These are phyloP conservation scores for Penicillium simplicissimum DNA, from an alignment of 495 filamentous ascomycete genomes.

Conservation along the genomic window DNA sequence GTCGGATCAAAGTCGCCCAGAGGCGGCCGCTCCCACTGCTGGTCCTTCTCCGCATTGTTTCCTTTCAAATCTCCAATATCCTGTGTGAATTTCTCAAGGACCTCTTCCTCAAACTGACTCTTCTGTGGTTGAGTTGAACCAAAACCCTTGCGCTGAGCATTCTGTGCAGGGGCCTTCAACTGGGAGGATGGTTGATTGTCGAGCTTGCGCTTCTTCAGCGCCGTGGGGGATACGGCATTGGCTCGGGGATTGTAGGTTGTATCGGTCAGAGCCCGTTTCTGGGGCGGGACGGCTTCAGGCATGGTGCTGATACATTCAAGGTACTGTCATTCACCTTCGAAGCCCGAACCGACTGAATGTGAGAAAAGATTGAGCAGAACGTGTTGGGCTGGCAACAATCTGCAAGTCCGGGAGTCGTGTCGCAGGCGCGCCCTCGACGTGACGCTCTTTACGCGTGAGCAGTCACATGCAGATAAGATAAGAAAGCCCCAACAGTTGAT, in stretches of 20 bases:
- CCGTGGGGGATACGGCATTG: constrained; percentile 46
- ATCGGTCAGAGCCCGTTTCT: constrained; percentile 62
- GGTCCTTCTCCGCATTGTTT: constrained; percentile 87
- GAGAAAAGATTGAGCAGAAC: constrained; percentile 7
- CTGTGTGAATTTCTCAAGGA: constrained; percentile 91
- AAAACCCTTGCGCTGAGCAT: constrained; percentile 54
- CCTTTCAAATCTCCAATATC: constrained; percentile 82
- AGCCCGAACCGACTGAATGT: neutral
- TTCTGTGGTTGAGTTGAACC: constrained; percentile 79
- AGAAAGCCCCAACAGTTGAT: neutral
- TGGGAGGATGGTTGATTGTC: constrained; percentile 57
- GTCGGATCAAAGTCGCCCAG: constrained; percentile 71
- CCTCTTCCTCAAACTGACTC: constrained; percentile 89
- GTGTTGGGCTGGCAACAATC: constrained; percentile 19
- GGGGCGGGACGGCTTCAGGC: constrained; percentile 53
- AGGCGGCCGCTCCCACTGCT: constrained; percentile 84
- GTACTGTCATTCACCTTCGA: constrained; percentile 3
- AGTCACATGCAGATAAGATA: constrained; percentile 32
- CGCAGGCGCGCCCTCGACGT: constrained; percentile 27
- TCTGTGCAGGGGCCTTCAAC: constrained; percentile 59
- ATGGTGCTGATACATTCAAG: constrained; percentile 38
- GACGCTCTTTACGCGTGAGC: constrained; percentile 32
- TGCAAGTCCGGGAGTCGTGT: constrained; percentile 17
- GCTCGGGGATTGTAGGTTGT: constrained; percentile 54
- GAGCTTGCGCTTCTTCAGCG: constrained; percentile 77